Base-by-base conservation (phyloP, 1,139 yeast genomes). In the Meyerozyma smithsonii region DNA sequence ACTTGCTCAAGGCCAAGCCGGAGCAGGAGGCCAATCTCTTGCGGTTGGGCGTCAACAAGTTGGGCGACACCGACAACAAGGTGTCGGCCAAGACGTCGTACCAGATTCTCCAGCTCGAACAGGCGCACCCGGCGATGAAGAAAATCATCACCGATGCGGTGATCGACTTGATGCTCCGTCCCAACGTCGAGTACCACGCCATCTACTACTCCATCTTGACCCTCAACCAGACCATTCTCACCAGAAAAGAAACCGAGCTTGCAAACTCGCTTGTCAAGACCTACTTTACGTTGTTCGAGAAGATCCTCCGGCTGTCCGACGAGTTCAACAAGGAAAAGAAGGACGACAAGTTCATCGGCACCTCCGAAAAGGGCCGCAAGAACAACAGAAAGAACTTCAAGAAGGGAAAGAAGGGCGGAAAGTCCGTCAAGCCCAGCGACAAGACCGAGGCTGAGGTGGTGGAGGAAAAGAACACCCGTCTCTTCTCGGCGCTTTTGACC, bases 71-170 rank as follows among this genome's bases (percentile, higher is more conserved):
- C 37, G 97, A 92, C 50, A 84, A 86, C 48, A 89, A 88, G 58
- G 96, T 92, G 8, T 79, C 96, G 1, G 85, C 97, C 2, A 85
- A 88, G 56, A 80, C 96, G 1, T 89, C 97, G 3, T 87, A 80
- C 59, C 81, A 84, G 50, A 68, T 92, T 37, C 72, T 90, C 46
- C 84, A 85, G 52, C 66, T 90, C 38, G 87, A 90, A 59, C 95
- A 88, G 59, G 85, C 82, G 3, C 99, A 92, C 61, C 99, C 99
- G 16, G 95, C 95, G 38, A 92, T 92, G 98, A 90, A 89, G 59
- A 68, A 77, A 39, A 77, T 92, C 44, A 70, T 94, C 34, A 77
- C 84, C 35, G 88, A 87, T 48, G 72, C 94, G 1, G 84, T 92
- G 28, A 77, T 86, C 37, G 97, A 92, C 58, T 74, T 84, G 36